Percentiles rank a stretch among this genome's conserved stretches.
Evolutionary conservation across 495 filamentous ascomycete species (phyloP).

Genomic region (Podospora pseudocomata): DNA sequence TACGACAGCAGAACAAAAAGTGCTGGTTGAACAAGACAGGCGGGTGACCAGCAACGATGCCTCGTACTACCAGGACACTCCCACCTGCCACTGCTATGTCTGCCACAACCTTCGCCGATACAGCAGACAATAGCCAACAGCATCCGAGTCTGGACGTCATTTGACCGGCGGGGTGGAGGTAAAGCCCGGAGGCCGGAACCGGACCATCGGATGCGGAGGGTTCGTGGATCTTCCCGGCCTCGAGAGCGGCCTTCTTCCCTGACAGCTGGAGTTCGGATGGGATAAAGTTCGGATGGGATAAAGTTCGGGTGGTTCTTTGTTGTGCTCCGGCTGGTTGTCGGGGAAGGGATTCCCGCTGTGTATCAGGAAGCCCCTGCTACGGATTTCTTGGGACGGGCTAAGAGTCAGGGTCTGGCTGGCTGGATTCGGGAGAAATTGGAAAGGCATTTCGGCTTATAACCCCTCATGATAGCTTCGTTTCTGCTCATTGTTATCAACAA

Average conservation of each 20-base stretch:
- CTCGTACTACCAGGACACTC: not conserved
- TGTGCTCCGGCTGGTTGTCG: not conserved
- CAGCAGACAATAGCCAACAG: not conserved
- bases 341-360: not conserved
- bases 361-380: not conserved
- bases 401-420: not conserved
- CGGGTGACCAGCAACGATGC: not conserved
- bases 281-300: not conserved
- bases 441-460: not conserved
- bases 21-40: not conserved
- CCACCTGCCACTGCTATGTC: not conserved
- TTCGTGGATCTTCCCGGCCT: not conserved
- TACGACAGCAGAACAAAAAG: not conserved
- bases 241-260: not conserved
- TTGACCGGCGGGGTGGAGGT: not conserved
- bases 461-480: slow-evolving; percentile 6
- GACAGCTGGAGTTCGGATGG: not conserved
- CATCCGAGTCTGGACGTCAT: not conserved
- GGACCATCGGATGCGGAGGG: not conserved
- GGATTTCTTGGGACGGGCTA: not conserved
- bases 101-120: not conserved
- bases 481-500: not conserved
- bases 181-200: not conserved
- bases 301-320: not conserved
- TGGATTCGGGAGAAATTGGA: not conserved